Percentiles rank a stretch among this genome's conserved stretches.
phyloP scores from a whole-genome alignment of 805 yeast species.

The Saturnispora ahearnii region DNA sequence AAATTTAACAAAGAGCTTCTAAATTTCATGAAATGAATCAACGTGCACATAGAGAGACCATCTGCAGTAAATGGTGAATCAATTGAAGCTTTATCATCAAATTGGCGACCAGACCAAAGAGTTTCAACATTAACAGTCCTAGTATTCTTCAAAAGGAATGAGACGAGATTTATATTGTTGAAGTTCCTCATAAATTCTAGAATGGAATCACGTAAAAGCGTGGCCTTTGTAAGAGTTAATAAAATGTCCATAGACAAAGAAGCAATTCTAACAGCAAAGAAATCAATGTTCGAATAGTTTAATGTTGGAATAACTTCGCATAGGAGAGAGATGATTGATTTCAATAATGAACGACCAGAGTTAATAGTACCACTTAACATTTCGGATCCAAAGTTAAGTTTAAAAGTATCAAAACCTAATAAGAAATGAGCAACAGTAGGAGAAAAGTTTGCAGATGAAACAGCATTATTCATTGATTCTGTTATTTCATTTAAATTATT shows the following conservation, averaged over 20 bases:
- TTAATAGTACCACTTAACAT: conserved; percentile 40
- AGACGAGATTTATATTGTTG: conserved; percentile 37
- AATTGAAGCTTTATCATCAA: conserved; percentile 33
- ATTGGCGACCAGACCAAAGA: conserved; percentile 43
- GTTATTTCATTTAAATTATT: conserved; percentile 31
- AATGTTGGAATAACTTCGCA: conserved; percentile 38
- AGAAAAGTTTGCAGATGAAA: neutral
- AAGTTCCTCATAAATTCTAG: conserved; percentile 43
- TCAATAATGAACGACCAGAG: conserved; percentile 48
- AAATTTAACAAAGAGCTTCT: conserved; percentile 56
- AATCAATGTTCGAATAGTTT: conserved; percentile 32
- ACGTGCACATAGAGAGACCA: conserved; percentile 39
- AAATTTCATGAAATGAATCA: conserved; percentile 51
- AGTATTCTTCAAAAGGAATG: conserved; percentile 41
- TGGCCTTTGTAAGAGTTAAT: conserved; percentile 49
- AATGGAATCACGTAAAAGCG: conserved; percentile 42
- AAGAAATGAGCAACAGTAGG: conserved; percentile 64
- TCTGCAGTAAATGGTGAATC: conserved; percentile 29
- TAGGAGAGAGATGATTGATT: conserved; percentile 42
- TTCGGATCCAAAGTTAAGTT: conserved; percentile 37
- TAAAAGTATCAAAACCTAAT: conserved; percentile 56
- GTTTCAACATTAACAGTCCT: conserved; percentile 48
- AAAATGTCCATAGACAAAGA: conserved; percentile 53
- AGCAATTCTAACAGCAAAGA: conserved; percentile 50
- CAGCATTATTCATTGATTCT: neutral